Evolutionary conservation across 106 monocot species (phyloP), one percentile per base, ranked within the genome.

Genomic region (Acorus gramineus): DNA sequence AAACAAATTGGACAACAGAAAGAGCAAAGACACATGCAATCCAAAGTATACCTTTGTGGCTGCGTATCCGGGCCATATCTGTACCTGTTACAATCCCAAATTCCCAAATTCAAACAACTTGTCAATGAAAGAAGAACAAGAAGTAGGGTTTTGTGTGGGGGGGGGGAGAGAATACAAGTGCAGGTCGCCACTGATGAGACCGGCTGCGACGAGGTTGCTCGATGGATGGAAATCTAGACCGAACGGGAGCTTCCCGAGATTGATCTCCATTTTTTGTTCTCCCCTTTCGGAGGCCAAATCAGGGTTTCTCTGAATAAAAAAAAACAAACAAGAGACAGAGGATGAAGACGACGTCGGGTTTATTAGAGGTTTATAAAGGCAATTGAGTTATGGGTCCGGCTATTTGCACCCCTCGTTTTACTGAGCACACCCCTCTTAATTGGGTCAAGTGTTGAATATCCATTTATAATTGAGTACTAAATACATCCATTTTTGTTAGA

Each of bases 161-260:
- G 28, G 28, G 28, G 28, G 1, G 28, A 28, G 28, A 28, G 28
- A 28, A 28, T 78, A 95, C 90, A 96, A 52, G 61, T 85, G 76
- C 52, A 96, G 82, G 14, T 80, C 71, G 60, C 95, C 95, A 45
- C 47, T 96, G 62, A 96, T 87, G 48, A 96, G 95, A 6, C 78
- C 87, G 2, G 81, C 46, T 0, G 82, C 90, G 6, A 96, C 79
- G 62, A 96, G 70, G 42, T 74, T 66, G 49, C 58, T 53, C 50
- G 78, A 80, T 49, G 95, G 95, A 54, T 96, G 95, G 76, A 96
- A 96, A 11, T 82, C 95, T 50, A 96, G 73, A 61, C 87, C 95
- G 65, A 96, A 96, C 10, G 90, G 79, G 3, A 81, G 61, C 14
- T 64, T 69, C 6, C 70, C 81, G 9, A 90, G 63, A 64, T 79